phyloP scores from a whole-genome alignment of 2,329 filamentous ascomycete genomes.

The Sporothrix variecibatus region DNA sequence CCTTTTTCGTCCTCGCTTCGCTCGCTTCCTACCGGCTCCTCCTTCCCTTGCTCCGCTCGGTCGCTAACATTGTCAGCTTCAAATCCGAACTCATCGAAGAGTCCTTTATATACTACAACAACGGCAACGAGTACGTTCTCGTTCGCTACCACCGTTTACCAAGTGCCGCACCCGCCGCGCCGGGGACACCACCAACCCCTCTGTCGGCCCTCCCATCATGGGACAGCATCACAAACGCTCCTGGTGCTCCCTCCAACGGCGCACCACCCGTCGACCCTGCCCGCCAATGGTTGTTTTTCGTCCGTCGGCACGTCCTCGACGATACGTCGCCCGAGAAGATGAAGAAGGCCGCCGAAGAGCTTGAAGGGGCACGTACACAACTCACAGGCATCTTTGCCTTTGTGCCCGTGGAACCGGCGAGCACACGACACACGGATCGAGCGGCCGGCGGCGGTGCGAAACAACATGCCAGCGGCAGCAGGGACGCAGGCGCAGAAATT shows the following conservation, averaged over 20 bases:
- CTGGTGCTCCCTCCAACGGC: background rate
- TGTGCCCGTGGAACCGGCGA: conserved; percentile 54
- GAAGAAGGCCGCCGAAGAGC: conserved; percentile 54
- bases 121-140: conserved; percentile 57
- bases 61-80: conserved; percentile 42
- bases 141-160: conserved; percentile 49
- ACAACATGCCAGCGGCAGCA: conserved; percentile 20
- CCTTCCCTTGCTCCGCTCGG: conserved; percentile 14
- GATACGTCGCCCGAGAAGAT: conserved; percentile 61
- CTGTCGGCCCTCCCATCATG: conserved; percentile 47
- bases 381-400: conserved; percentile 57
- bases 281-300: conserved; percentile 57
- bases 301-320: conserved; percentile 56
- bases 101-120: conserved; percentile 54
- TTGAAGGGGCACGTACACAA: conserved; percentile 49
- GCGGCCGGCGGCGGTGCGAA: conserved; percentile 19
- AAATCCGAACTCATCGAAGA: conserved; percentile 58
- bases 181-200: conserved; percentile 36
- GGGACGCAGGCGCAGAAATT: conserved; percentile 26
- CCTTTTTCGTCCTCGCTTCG: background rate
- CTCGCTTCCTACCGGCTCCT: background rate
- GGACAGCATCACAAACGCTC: conserved; percentile 42
- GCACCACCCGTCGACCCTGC: conserved; percentile 46
- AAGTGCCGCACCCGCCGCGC: background rate
- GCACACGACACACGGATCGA: conserved; percentile 54